These are phyloP conservation scores for Leucogyrophana mollusca DNA, from an alignment of 768 basidiomycete species.

Conservation along the genomic window DNA sequence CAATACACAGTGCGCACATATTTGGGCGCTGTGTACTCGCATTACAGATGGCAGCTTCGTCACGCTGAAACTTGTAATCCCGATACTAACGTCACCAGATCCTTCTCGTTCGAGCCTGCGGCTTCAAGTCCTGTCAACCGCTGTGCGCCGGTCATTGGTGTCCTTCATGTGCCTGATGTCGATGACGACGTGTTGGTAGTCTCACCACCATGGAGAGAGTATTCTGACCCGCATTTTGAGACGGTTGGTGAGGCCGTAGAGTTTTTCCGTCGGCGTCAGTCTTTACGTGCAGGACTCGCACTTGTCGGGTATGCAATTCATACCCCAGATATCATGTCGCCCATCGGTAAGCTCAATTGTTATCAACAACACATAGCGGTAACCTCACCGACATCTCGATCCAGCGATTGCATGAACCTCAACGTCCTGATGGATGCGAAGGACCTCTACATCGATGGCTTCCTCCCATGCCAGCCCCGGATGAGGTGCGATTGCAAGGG, in stretches of 20 bases:
- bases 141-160: conserved; percentile 25
- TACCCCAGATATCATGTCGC: conserved; percentile 31
- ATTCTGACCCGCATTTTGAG: conserved; percentile 22
- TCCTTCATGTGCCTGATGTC: conserved; percentile 16
- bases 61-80: conserved; percentile 8
- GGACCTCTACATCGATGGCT: conserved; percentile 21
- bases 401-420: conserved; percentile 23
- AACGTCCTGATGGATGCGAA: conserved; percentile 34
- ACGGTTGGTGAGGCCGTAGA: conserved; percentile 32
- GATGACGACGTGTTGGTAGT: conserved; percentile 16
- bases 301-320: conserved; percentile 19
- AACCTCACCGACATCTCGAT: neutral
- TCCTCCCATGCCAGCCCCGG: conserved; percentile 18
- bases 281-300: neutral
- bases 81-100: conserved; percentile 23
- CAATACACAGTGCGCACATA: conserved; percentile 1
- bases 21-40: conserved; percentile 11
- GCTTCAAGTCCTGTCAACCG: conserved; percentile 26
- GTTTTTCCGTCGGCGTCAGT: conserved; percentile 30
- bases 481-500: conserved; percentile 3
- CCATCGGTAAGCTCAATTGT: conserved; percentile 27
- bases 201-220: conserved; percentile 18
- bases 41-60: conserved; percentile 6
- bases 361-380: conserved; percentile 1
- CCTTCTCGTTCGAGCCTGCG: conserved; percentile 18